Evolutionary conservation across 371 early-diverging fungal species (phyloP), one percentile per base, ranked within the genome.

Genomic region (Capniomyces stellatus): DNA sequence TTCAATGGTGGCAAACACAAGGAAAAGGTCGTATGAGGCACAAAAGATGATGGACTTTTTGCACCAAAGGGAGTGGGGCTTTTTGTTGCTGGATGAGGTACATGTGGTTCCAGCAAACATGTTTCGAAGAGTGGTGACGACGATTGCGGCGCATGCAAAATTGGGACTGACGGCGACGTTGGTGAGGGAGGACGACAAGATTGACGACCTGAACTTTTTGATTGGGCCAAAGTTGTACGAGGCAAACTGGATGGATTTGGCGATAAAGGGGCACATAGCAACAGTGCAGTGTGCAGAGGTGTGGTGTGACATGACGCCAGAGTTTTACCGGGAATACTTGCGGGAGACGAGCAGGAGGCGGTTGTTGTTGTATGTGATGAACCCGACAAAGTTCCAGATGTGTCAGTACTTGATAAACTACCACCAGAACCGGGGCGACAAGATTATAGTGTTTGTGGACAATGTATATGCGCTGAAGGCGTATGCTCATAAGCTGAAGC

Each of bases 151-250:
- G 1, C 98, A 98, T 61, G 83, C 93, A 49, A 99, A 99, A 66
- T 77, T 99, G 10, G 99, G 99, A 0, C 70, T 99, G 51, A 99
- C 99, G 0, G 99, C 99, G 1, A 99, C 99, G 0, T 75, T 99
- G 22, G 98, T 99, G 23, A 79, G 99, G 58, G 99, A 99, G 66
- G 99, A 99, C 68, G 97, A 98, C 64, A 98, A 98, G 71, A 99
- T 99, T 67, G 88, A 83, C 60, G 95, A 98, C 65, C 72, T 99
- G 52, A 99, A 98, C 72, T 99, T 94, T 64, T 73, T 99, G 62
- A 99, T 99, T 63, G 99, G 99, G 4, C 99, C 99, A 28, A 99
- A 99, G 70, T 72, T 99, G 28, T 99, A 94, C 69, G 99, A 99
- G 71, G 99, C 99, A 28, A 98, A 99, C 66, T 99, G 99, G 99